Base-by-base conservation (phyloP, 768 basidiomycete genomes). In the Boletus fagicola region DNA sequence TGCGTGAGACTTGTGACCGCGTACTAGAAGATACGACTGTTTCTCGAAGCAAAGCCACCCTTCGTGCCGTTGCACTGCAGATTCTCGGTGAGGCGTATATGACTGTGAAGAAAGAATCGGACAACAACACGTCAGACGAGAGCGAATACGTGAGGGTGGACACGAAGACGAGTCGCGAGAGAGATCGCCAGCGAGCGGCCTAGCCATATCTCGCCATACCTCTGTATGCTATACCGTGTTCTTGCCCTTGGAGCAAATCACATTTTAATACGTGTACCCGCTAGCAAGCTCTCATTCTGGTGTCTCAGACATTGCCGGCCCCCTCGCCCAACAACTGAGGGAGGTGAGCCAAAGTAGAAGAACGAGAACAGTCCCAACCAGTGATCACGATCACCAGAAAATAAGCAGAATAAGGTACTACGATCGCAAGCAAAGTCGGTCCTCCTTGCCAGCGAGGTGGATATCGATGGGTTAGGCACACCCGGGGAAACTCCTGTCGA, bases 1-100 rank as follows among this genome's bases (percentile, higher is more conserved):
- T 96, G 7, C 85, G 93, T 16, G 93, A 95, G 71, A 89, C 88
- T 0, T 95, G 93, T 67, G 93, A 95, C 61, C 82, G 86, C 24
- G 78, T 95, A 18, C 77, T 95, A 6, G 79, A 80, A 45, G 85
- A 90, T 53, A 72, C 82, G 0, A 65, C 69, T 8, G 68, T 88
- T 46, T 56, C 82, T 1, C 77, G 80, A 0, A 60, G 79, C 38
- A 90, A 90, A 68, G 79, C 85, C 1, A 77, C 83, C 35, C 73
- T 93, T 52, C 81, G 93, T 18, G 94, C 94, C 0, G 81, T 90
- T 22, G 92, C 90, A 4, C 67, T 96, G 63, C 90, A 92, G 68
- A 86, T 94, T 40, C 76, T 95, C 1, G 93, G 93, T 6, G 90
- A 92, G 59, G 87, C 90, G 5, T 95, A 85, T 64, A 77, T 83